Evolutionary conservation across 129 eudicot species (phyloP), one percentile per base, ranked within the genome.

Genomic region (Smallanthus sonchifolius): DNA sequence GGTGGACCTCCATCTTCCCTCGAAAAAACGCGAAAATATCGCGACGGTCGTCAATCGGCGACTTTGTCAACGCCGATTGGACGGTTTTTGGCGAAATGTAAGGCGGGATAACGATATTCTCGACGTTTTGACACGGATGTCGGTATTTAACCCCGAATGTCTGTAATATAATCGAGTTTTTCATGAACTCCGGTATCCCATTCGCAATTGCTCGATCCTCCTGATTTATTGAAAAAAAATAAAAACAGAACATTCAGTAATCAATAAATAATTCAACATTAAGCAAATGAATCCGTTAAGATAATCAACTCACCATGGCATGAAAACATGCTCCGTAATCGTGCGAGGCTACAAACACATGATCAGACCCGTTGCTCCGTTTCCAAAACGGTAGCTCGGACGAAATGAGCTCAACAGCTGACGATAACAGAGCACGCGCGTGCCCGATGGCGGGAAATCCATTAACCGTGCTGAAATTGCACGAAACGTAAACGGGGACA

Each of bases 281-380:
- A 7, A 24, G 5, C 51, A 48, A 42, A 42, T 3, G 11, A 42
- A 49, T 15, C n/a, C 56, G 20, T 15, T n/a, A 2, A 52, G 11
- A 19, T 54, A 6, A 5, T 6, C 3, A 32, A 54, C 0, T 54
- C 60, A 90, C 98, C 98, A 94, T 79, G 52, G 97, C 89, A 74
- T 94, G 99, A 60, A 94, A 94, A 76, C 99, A 94, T 37, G 99
- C 86, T 39, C 99, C 99, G 40, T 84, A 94, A 60, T 94, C 99
- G 56, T 94, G 99, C 28, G 99, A 91, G 6, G 94, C 99, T 7
- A 94, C 96, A 48, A 94, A 94, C 0, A 94, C 86, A 59, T 94
- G 99, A 72, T 94, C 99, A 7, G 93, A 81, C 1, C 97, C 99
- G 2, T 66, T 79, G 69, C 88, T 83, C 28, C 88, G 96, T 69